Percentiles rank a stretch among this genome's conserved stretches.
Evolutionary conservation across 2,329 filamentous ascomycete species (phyloP).

Genomic region (Reticulascus tulasneorum): DNA sequence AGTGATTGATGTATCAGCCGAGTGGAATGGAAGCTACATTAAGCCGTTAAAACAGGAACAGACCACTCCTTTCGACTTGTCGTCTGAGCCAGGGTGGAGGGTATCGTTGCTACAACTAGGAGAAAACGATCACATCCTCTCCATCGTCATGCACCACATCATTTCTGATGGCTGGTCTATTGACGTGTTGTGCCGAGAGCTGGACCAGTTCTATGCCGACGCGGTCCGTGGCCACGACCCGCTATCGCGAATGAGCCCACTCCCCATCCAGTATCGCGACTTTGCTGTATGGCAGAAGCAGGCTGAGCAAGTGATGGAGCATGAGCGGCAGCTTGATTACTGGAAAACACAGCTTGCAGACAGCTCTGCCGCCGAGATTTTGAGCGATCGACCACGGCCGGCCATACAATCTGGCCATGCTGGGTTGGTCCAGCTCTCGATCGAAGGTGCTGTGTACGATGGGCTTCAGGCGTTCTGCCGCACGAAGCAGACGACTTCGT

Average conservation of each 20-base stretch:
- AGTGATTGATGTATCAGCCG: too few relatives aligned
- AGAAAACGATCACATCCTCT: neutral
- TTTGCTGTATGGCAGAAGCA: neutral
- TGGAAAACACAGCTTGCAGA: constrained; percentile 25
- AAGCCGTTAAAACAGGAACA: too few relatives aligned
- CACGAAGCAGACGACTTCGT: constrained; percentile 4
- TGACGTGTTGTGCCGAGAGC: too few relatives aligned
- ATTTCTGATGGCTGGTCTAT: constrained; percentile 1
- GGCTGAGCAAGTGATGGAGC: neutral
- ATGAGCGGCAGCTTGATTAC: neutral
- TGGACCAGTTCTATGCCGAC: too few relatives aligned
- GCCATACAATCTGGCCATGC: constrained; percentile 10
- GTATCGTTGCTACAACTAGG: constrained; percentile 6
- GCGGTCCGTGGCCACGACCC: too few relatives aligned
- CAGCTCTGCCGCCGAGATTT: too few relatives aligned
- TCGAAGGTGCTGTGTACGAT: constrained; percentile 7
- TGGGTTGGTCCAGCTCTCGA: neutral
- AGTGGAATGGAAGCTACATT: too few relatives aligned
- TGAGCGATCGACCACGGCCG: constrained; percentile 10
- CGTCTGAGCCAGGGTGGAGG: too few relatives aligned
- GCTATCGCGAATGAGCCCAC: too few relatives aligned
- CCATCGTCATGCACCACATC: constrained; percentile 1
- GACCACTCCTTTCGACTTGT: too few relatives aligned
- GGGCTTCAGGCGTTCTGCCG: constrained; percentile 8
- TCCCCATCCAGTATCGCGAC: too few relatives aligned